A percentile compares a stretch with the other conserved stretches of the same genome.
Evolutionary conservation across 108 stramenopile genomes (phyloP).

Genomic region (Asterionellopsis glacialis): DNA sequence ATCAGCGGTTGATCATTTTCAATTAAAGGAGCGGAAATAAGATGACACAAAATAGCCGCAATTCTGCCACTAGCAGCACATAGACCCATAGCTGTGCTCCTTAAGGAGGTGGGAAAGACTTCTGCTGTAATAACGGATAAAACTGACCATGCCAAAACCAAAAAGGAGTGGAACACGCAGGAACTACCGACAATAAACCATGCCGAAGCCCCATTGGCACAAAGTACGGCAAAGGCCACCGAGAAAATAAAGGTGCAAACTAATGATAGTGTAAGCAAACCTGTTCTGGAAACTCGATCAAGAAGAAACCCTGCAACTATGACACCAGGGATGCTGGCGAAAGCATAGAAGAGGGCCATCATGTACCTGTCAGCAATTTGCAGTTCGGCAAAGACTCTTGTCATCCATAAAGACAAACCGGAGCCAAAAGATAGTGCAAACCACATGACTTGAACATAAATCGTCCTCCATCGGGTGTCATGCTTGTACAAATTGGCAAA

Average conservation of each 20-base stretch:
- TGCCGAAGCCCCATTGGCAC: conserved; percentile 7
- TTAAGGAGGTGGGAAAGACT: conserved; percentile 62
- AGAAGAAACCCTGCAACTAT: conserved; percentile 43
- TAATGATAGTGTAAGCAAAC: conserved; percentile 41
- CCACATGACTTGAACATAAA: conserved; percentile 65
- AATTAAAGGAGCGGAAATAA: conserved; percentile 56
- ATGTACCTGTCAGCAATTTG: conserved; percentile 67
- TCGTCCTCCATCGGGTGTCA: conserved; percentile 37
- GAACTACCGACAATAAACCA: conserved; percentile 46
- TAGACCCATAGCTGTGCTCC: conserved; percentile 72
- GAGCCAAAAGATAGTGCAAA: conserved; percentile 63
- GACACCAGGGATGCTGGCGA: conserved; percentile 68
- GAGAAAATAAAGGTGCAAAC: conserved; percentile 25
- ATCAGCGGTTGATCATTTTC: background rate
- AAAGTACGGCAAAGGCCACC: conserved; percentile 51
- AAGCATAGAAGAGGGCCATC: conserved; percentile 72
- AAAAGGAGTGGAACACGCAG: conserved; percentile 73
- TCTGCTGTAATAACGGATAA: conserved; percentile 66
- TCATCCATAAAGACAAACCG: conserved; percentile 17
- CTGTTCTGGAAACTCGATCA: conserved; percentile 47
- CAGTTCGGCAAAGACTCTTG: conserved; percentile 55
- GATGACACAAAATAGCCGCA: conserved; percentile 71
- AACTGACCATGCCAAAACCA: conserved; percentile 63
- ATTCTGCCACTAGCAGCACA: conserved; percentile 75
- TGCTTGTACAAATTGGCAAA: conserved; percentile 40